A percentile compares a stretch with the other conserved stretches of the same genome.
These are phyloP conservation scores for Aspergillus sp. DNA, from an alignment of 2,329 filamentous ascomycete genomes.

Conservation along the genomic window DNA sequence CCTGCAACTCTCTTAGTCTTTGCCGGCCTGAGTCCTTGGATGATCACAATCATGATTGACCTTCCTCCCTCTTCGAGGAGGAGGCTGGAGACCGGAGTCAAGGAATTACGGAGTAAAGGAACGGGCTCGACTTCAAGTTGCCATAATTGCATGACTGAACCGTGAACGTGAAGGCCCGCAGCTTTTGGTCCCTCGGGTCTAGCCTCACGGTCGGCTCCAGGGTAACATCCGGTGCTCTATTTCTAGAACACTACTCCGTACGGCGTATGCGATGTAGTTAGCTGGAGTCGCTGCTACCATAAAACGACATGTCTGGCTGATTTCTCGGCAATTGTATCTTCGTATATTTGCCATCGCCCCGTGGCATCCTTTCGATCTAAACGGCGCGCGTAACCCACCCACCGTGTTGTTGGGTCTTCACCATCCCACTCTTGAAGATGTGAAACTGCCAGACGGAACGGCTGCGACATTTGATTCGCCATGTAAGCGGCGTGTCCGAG, in stretches of 20 bases:
- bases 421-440: constrained; percentile 4
- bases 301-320: not conserved
- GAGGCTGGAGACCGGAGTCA: too few species aligned
- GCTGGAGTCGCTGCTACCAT: not conserved
- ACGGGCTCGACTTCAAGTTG: too few species aligned
- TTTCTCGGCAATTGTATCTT: not conserved
- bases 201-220: not conserved
- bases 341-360: not conserved
- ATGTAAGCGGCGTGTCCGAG: constrained; percentile 3
- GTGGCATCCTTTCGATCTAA: not conserved
- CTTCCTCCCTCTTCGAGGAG: too few species aligned
- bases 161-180: not conserved
- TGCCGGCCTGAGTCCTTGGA: not conserved
- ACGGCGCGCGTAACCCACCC: not conserved
- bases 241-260: too few species aligned
- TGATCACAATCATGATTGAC: not conserved
- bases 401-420: not conserved
- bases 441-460: constrained; percentile 3
- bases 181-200: not conserved
- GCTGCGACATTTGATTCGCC: constrained; percentile 13
- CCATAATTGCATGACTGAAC: not conserved
- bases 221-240: not conserved
- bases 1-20: too few species aligned
- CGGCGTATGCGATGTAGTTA: too few species aligned
- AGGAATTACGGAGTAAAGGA: too few species aligned